phyloP scores from a whole-genome alignment of 2,329 filamentous ascomycete species.

The Venturia effusa region DNA sequence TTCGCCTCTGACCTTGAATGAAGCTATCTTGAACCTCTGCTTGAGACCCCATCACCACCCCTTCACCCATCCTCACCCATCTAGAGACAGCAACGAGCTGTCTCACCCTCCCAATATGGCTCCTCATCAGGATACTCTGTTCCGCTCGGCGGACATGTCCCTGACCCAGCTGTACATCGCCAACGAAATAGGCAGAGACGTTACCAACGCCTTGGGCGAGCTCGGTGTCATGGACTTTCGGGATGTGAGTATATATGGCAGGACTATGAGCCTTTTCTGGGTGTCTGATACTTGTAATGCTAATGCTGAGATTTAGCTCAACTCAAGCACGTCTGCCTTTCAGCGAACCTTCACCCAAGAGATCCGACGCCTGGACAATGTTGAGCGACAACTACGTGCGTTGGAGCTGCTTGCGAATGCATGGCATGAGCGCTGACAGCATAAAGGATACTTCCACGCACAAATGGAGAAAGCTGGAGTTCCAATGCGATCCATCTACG shows the following conservation, averaged over 20 bases:
- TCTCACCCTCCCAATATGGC: constrained; percentile 38
- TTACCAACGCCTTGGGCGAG: constrained; percentile 92
- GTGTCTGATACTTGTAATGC: not conserved
- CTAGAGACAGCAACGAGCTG: constrained; percentile 5
- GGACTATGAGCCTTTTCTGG: too few relatives aligned
- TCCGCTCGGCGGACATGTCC: constrained; percentile 99
- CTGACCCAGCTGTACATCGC: constrained; percentile 99
- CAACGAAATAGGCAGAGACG: constrained; percentile 96
- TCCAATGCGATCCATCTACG: constrained; percentile 76
- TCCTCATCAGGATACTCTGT: constrained; percentile 73
- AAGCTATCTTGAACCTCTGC: not conserved
- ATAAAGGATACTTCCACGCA: constrained; percentile 73
- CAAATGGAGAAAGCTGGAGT: constrained; percentile 95
- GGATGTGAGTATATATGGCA: constrained; percentile 56
- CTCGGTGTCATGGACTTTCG: constrained; percentile 93
- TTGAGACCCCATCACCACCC: not conserved
- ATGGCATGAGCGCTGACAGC: constrained; percentile 15
- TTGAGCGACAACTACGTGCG: constrained; percentile 92
- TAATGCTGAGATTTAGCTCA: constrained; percentile 51
- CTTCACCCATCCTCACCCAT: not conserved
- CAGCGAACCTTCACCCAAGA: constrained; percentile 96
- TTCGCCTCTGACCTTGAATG: not conserved
- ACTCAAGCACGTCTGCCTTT: constrained; percentile 85
- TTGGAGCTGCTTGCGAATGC: constrained; percentile 17
- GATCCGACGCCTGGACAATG: constrained; percentile 93